phyloP scores from a whole-genome alignment of 2,329 filamentous ascomycete species.

The Colletotrichum cuscutae region DNA sequence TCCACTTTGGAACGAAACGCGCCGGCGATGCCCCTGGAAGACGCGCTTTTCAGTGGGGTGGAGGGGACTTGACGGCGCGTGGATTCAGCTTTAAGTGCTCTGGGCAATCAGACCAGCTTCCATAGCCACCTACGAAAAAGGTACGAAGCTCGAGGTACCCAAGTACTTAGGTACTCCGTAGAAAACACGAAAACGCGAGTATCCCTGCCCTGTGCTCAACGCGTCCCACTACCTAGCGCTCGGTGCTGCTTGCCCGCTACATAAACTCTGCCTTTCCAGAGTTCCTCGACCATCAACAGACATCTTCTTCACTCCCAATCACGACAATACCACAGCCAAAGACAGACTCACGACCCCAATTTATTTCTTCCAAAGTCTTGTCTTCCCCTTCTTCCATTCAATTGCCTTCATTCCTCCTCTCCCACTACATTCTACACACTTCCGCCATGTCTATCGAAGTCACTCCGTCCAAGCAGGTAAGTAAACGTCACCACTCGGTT shows the following conservation, averaged over 20 bases:
- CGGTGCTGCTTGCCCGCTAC: slow-evolving; percentile 31
- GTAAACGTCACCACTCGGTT: slow-evolving; percentile 43
- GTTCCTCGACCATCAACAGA: not conserved
- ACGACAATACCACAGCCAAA: not conserved
- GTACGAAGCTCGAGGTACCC: not conserved
- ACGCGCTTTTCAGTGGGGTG: slow-evolving; percentile 29
- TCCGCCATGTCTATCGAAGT: slow-evolving; percentile 79
- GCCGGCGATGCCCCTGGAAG: slow-evolving; percentile 16
- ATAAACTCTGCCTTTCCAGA: slow-evolving; percentile 32
- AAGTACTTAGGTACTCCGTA: not conserved
- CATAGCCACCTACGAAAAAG: not conserved
- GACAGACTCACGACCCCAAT: slow-evolving; percentile 9
- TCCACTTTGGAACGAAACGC: slow-evolving; percentile 25
- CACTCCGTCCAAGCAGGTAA: slow-evolving; percentile 69
- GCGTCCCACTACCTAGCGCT: slow-evolving; percentile 25
- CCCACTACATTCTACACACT: not conserved
- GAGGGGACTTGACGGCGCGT: slow-evolving; percentile 5
- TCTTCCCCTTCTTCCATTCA: slow-evolving; percentile 30
- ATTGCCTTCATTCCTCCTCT: slow-evolving; percentile 7
- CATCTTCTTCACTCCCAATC: slow-evolving; percentile 22
- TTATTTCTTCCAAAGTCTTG: slow-evolving; percentile 27
- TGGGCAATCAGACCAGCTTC: not conserved
- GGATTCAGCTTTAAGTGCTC: slow-evolving; percentile 11
- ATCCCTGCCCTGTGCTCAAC: slow-evolving; percentile 18
- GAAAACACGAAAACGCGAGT: slow-evolving; percentile 33